A percentile compares a stretch with the other conserved stretches of the same genome.
Conservation (phyloP, 2,329 filamentous ascomycete species). For the Hymenoscyphus repandus region DNA sequence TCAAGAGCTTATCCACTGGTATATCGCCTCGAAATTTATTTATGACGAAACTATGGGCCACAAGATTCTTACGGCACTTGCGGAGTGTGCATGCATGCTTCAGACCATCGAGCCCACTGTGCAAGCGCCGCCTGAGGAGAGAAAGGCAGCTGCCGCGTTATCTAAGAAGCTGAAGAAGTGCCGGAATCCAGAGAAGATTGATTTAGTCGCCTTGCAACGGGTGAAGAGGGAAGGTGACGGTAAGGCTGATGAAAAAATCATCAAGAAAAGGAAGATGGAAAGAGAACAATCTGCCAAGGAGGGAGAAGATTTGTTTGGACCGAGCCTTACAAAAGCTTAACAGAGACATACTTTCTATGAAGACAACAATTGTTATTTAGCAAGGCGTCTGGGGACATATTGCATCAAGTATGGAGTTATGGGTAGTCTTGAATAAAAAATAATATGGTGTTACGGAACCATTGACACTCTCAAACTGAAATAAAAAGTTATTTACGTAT, state of each 20-base stretch:
- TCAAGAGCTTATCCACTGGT: constrained; percentile 43
- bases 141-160: constrained; percentile 50
- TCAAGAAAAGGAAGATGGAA: constrained; percentile 39
- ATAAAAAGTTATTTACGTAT: too few relatives aligned
- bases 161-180: constrained; percentile 68
- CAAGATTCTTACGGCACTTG: constrained; percentile 45
- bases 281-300: constrained; percentile 34
- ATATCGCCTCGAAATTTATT: constrained; percentile 28
- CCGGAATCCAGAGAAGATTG: constrained; percentile 67
- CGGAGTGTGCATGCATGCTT: constrained; percentile 49
- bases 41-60: constrained; percentile 32
- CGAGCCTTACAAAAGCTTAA: constrained; percentile 18
- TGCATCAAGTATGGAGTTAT: neutral
- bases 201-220: constrained; percentile 59
- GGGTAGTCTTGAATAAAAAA: neutral
- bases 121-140: constrained; percentile 27
- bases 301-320: constrained; percentile 32
- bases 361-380: constrained; percentile 16
- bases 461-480: too few relatives aligned
- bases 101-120: constrained; percentile 44
- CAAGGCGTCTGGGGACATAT: constrained; percentile 19
- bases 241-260: constrained; percentile 22
- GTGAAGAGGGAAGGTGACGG: constrained; percentile 49
- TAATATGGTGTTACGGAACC: too few relatives aligned
- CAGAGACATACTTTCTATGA: neutral